Evolutionary conservation across 2,329 filamentous ascomycete species (phyloP).

Genomic region (Microcyclospora tardicrescens): DNA sequence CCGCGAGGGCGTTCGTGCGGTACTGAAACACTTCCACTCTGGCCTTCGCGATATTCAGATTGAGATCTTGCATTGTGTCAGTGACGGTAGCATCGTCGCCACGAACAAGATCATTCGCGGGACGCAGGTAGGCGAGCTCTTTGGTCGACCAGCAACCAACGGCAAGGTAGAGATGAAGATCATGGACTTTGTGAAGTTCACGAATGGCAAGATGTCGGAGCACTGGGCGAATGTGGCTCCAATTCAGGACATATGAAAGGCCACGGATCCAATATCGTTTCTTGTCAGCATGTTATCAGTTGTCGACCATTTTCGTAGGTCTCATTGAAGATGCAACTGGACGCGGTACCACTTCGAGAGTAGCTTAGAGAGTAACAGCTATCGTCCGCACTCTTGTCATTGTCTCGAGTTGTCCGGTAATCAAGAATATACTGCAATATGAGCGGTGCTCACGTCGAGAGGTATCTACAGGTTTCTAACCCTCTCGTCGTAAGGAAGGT

Average conservation of each 20-base stretch:
- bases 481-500: too few species aligned
- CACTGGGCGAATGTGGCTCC: conserved; percentile 1
- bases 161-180: conserved; percentile 2
- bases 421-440: too few species aligned
- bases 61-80: conserved; percentile 1
- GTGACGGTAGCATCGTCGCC: conserved; percentile 2
- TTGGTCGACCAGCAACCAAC: conserved; percentile 1
- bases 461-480: too few species aligned
- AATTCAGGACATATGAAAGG: not conserved
- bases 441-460: too few species aligned
- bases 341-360: too few species aligned
- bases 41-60: not conserved
- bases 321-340: too few species aligned
- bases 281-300: too few species aligned
- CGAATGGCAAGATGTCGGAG: conserved; percentile 1
- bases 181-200: conserved; percentile 2
- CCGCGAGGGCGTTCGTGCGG: not conserved
- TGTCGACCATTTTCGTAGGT: too few species aligned
- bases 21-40: conserved; percentile 2
- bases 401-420: too few species aligned
- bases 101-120: conserved; percentile 3
- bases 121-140: conserved; percentile 2
- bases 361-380: too few species aligned
- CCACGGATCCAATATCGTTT: not conserved
- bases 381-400: too few species aligned